These are phyloP conservation scores for Neoascochyta sp. DNA, from an alignment of 2,329 filamentous ascomycete genomes.

Conservation along the genomic window DNA sequence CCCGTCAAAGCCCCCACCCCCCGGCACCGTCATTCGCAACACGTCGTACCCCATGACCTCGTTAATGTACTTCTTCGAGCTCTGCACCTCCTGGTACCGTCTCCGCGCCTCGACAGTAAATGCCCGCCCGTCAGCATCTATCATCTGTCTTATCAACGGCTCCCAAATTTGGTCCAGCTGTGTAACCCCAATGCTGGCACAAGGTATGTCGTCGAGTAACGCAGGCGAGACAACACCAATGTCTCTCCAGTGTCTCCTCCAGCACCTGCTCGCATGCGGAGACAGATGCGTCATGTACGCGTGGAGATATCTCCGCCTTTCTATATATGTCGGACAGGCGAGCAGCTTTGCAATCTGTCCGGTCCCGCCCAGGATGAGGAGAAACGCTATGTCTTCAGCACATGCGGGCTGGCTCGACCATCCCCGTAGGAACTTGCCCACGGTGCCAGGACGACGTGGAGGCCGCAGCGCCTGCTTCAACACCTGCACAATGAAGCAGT, in stretches of 20 bases:
- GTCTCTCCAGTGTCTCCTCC: conserved; percentile 35
- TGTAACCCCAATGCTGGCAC: conserved; percentile 35
- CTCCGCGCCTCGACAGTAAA: conserved; percentile 29
- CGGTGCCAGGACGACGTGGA: conserved; percentile 24
- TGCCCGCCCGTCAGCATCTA: conserved; percentile 25
- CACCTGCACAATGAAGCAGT: conserved; percentile 37
- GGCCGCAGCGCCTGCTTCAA: conserved; percentile 31
- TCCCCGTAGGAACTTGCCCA: conserved; percentile 30
- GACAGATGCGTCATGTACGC: conserved; percentile 35
- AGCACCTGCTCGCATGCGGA: conserved; percentile 33
- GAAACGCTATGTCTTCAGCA: conserved; percentile 36
- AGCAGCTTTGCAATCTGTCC: conserved; percentile 35
- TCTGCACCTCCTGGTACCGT: conserved; percentile 26
- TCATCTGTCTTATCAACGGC: conserved; percentile 30
- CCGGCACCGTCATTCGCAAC: conserved; percentile 21
- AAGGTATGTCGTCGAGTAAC: conserved; percentile 35
- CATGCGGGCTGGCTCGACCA: conserved; percentile 33
- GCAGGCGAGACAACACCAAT: conserved; percentile 34
- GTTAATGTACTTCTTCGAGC: conserved; percentile 33
- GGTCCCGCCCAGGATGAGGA: conserved; percentile 35
- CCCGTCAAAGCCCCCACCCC: conserved; percentile 12
- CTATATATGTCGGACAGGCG: conserved; percentile 29
- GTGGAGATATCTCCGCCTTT: conserved; percentile 31
- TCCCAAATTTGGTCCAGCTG: conserved; percentile 37
- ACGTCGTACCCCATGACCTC: conserved; percentile 39